These are phyloP conservation scores for Plasmopara muralis DNA, from an alignment of 352 stramenopile species.

Conservation along the genomic window DNA sequence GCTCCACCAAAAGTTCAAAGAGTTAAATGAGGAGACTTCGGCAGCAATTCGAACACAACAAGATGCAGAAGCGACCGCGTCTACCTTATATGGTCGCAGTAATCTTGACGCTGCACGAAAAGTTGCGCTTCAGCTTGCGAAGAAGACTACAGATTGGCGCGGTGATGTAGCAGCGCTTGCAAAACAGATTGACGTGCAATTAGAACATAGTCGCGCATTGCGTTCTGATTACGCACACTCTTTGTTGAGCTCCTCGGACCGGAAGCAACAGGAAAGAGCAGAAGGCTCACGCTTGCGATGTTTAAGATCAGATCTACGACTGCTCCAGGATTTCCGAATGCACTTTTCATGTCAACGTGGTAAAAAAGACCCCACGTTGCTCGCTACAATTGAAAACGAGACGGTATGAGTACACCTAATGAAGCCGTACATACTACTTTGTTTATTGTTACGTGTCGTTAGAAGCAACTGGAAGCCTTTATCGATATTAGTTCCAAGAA, in stretches of 20 bases:
- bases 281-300: conserved; percentile 43
- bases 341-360: conserved; percentile 24
- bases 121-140: conserved; percentile 43
- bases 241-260: conserved; percentile 33
- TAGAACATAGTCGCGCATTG: conserved; percentile 61
- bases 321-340: conserved; percentile 62
- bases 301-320: conserved; percentile 50
- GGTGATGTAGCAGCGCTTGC: conserved; percentile 61
- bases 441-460: neutral
- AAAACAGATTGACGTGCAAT: conserved; percentile 67
- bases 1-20: conserved; percentile 69
- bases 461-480: conserved; percentile 52
- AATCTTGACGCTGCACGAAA: conserved; percentile 25
- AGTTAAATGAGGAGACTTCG: conserved; percentile 61
- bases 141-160: conserved; percentile 58
- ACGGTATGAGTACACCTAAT: conserved; percentile 15
- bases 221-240: conserved; percentile 49
- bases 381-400: conserved; percentile 28
- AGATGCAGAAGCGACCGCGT: conserved; percentile 28
- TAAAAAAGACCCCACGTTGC: conserved; percentile 12
- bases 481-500: conserved; percentile 53
- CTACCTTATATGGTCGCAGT: conserved; percentile 9
- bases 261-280: conserved; percentile 44
- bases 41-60: conserved; percentile 47
- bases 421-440: neutral